Evolutionary conservation across 352 stramenopile species (phyloP), one percentile per base, ranked within the genome.

Genomic region (Phytophthora quininea): DNA sequence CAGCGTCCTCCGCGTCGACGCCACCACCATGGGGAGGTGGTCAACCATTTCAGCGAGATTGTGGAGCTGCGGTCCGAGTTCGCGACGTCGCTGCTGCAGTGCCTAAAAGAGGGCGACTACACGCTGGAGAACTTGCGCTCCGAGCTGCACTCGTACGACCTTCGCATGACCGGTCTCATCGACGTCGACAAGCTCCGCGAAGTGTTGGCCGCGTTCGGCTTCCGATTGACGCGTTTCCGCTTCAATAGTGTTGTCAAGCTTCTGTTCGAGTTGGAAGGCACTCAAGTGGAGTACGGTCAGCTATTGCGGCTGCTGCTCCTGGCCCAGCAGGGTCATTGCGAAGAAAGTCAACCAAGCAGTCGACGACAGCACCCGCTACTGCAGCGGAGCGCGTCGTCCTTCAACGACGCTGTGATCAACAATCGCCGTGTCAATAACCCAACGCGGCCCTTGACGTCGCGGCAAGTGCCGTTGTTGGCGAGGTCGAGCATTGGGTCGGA

Each of bases 1-100:
- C 7, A 77, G 80, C 30, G 69, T 89, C 48, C 57, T 85, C 15
- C 73, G 74, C 7, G 73, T 92, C 2, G 80, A 92, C 19, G 72
- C 72, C 3, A 56, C 46, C 0, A 79, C 82, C 15, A 63, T 92
- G 7, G 72, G 74, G 63, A 83, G 14, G 73, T 86, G n/a, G 68
- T 86, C 42, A 63, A 67, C 10, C 69, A 88, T 46, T 86, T 88
- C 19, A 73, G 38, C 11, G 77, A 86, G 49, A 79, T 71, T 31
- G 67, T 84, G 6, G 50, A 76, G 54, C 62, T 82, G 3, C 73
- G 76, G 24, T 37, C 73, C 5, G 76, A 82, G 47, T 78, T 84
- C 19, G 71, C 65, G 24, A 42, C 43, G 11, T 64, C 50, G 4
- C 24, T 79, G 14, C 43, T 46, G 3, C 51, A 27, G 27, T 73